Evolutionary conservation across 2,329 filamentous ascomycete genomes (phyloP).

Genomic region (Alternaria incomplexa): DNA sequence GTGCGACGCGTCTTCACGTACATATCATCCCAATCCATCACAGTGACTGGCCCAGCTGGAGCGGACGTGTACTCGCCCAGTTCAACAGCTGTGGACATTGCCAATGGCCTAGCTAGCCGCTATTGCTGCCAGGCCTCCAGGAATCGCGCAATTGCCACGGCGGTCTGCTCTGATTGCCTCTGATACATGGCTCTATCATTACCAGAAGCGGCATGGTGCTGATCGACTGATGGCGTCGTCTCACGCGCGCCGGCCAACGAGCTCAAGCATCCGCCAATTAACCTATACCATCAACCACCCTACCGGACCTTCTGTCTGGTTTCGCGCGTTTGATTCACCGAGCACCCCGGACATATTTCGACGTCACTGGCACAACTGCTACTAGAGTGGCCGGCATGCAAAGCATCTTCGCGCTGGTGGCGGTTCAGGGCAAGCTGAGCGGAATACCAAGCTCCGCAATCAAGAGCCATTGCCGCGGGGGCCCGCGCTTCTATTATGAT

Average conservation of each 20-base stretch:
- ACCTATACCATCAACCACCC: slow-evolving; percentile 31
- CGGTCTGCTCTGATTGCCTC: slow-evolving; percentile 16
- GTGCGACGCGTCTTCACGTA: slow-evolving; percentile 1
- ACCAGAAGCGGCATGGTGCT: slow-evolving; percentile 19
- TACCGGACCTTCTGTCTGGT: slow-evolving; percentile 24
- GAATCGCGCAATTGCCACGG: slow-evolving; percentile 9
- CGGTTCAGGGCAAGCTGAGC: slow-evolving; percentile 26
- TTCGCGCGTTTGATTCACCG: slow-evolving; percentile 3
- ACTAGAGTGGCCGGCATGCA: slow-evolving; percentile 4
- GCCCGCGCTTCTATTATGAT: slow-evolving; percentile 30
- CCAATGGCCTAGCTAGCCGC: not conserved
- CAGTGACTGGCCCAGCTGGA: not conserved
- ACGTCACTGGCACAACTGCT: slow-evolving; percentile 2
- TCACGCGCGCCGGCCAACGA: slow-evolving; percentile 26
- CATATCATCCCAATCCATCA: not conserved
- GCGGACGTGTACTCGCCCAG: slow-evolving; percentile 2
- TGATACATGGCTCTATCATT: slow-evolving; percentile 23
- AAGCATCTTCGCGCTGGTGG: slow-evolving; percentile 24
- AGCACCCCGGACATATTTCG: slow-evolving; percentile 8
- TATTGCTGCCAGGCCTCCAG: not conserved
- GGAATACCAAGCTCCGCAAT: slow-evolving; percentile 3
- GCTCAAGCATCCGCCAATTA: slow-evolving; percentile 20
- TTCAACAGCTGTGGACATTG: not conserved
- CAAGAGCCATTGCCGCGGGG: slow-evolving; percentile 18
- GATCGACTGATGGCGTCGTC: slow-evolving; percentile 29